Base-by-base conservation (phyloP, 148 eudicot genomes). In the Polygonum maritimum region DNA sequence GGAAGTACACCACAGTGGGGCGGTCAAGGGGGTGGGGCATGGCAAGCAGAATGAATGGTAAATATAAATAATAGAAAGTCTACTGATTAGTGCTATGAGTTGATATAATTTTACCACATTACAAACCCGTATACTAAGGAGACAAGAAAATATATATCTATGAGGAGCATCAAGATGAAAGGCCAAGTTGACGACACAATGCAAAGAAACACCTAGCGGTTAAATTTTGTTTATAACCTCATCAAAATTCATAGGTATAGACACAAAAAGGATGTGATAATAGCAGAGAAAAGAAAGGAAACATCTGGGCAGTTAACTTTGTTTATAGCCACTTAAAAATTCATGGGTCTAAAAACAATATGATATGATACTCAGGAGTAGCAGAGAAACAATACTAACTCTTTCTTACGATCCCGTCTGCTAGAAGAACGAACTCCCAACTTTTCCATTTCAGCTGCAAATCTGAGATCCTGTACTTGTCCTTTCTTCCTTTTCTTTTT, bases 401-500 rank as follows among this genome's bases (percentile, higher is more conserved):
- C 88, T 81, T 94, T 94, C 85, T 86, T 88, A 70, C 89, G 87
- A 78, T 91, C 94, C 76, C 84, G 82, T 76, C 90, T 82, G 76
- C 76, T 88, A 5, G 2, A 16, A 62, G 86, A 85, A 78, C 85
- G 78, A 73, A 58, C 86, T 44, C 82, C 91, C 80, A 83, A 81
- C 47, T 85, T 78, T 73, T 83, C 88, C 75, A 80, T 83, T 57
- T 79, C 77, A 49, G 79, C 78, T 57, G 85, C 89, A 89, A 91
- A 94, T 69, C 95, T 89, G 57, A 90, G 91, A 81, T 94, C 98
- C 41, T 81, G 76, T 39, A 81, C 90, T 58, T 82, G 81, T 65
- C 86, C 86, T 82, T 84, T 85, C 85, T 90, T 91, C 74, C 86
- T 88, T 74, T 80, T 91, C 83, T 89, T 94, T 85, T 85, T 91